A percentile compares a stretch with the other conserved stretches of the same genome.
Conservation (phyloP, 192 early-diverging fungal genomes). For the Linnemannia schmuckeri region DNA sequence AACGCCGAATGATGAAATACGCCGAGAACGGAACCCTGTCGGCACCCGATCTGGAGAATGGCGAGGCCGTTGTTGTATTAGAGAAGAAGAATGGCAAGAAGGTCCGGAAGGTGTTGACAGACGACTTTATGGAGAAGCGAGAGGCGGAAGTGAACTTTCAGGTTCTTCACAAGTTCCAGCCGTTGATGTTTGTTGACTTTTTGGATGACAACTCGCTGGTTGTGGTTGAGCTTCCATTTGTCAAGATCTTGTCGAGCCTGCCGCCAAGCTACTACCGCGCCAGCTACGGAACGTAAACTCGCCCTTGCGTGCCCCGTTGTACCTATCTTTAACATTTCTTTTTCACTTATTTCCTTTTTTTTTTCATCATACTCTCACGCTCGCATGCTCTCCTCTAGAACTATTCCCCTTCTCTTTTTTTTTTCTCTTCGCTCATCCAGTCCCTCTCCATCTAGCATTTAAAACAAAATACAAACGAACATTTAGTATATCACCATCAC, state of each 20-base stretch:
- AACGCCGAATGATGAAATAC: constrained; percentile 62
- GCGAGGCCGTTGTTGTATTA: constrained; percentile 55
- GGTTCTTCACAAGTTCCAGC: constrained; percentile 86
- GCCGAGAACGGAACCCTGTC: constrained; percentile 35
- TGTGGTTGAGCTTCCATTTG: constrained; percentile 90
- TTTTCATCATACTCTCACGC: not conserved
- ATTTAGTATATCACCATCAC: not conserved
- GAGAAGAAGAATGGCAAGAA: constrained; percentile 45
- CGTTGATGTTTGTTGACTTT: constrained; percentile 84
- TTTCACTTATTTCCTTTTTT: not conserved
- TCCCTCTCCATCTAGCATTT: constrained; percentile 4
- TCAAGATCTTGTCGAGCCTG: constrained; percentile 81
- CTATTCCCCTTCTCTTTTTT: not conserved
- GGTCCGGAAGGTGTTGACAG: constrained; percentile 24
- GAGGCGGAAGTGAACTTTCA: constrained; percentile 72
- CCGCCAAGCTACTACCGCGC: constrained; percentile 87
- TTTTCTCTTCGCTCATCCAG: not conserved
- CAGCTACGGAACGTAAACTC: constrained; percentile 78
- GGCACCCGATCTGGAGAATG: constrained; percentile 43
- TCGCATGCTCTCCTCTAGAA: constrained; percentile 4
- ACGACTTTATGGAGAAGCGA: constrained; percentile 61
- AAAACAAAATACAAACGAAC: constrained; percentile 8
- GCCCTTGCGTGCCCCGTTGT: not conserved
- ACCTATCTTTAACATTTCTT: not conserved
- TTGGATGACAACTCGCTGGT: constrained; percentile 80